Conservation (phyloP, 768 basidiomycete genomes). For the Suillus occidentalis region DNA sequence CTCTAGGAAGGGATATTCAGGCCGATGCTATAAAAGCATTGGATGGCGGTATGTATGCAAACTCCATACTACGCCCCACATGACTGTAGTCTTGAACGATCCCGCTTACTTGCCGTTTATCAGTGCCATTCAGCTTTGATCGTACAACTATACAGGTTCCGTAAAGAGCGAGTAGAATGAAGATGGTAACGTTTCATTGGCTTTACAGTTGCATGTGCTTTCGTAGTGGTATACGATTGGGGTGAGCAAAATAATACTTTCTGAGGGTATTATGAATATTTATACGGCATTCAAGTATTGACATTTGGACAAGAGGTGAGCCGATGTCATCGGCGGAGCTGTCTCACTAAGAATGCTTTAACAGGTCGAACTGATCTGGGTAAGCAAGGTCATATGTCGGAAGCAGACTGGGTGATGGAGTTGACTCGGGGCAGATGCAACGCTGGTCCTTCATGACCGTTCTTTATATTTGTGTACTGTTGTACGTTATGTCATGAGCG, state of each 20-base stretch:
- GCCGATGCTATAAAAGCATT: too few species aligned
- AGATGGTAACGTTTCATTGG: not conserved
- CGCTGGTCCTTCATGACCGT: not conserved
- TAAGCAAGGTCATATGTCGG: not conserved
- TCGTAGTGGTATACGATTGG: not conserved
- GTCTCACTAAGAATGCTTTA: not conserved
- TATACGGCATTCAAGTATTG: not conserved
- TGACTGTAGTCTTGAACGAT: not conserved
- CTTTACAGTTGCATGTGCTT: too few species aligned
- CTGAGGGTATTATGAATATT: not conserved
- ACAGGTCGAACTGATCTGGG: not conserved
- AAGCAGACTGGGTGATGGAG: not conserved
- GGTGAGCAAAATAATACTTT: not conserved
- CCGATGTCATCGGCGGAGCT: not conserved
- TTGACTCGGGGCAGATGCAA: not conserved
- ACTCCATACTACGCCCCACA: not conserved
- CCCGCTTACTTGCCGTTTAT: not conserved
- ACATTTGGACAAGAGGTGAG: not conserved
- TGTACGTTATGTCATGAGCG: not conserved
- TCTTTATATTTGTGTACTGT: not conserved
- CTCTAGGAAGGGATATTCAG: too few species aligned
- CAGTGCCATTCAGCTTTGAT: too few species aligned
- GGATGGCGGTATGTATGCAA: not conserved
- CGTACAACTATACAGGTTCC: not conserved
- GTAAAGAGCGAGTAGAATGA: not conserved